Conservation (phyloP, 176 grass and related monocot genomes). For the Oryza meyeriana region DNA sequence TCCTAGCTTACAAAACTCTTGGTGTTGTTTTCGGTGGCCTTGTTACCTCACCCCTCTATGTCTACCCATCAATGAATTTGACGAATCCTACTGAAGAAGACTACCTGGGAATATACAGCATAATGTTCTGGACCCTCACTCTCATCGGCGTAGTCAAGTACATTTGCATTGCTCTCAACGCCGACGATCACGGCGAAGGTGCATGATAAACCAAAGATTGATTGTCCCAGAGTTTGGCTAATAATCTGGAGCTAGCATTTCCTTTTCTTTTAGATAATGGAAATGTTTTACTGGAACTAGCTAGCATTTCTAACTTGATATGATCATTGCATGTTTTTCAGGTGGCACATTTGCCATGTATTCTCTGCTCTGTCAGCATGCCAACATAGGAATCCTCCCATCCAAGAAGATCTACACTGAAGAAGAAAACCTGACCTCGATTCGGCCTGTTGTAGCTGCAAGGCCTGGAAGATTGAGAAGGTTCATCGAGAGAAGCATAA, state of each 20-base stretch:
- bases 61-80: slow-evolving; percentile 60
- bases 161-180: slow-evolving; percentile 54
- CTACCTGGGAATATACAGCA: slow-evolving; percentile 61
- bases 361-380: slow-evolving; percentile 50
- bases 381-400: slow-evolving; percentile 54
- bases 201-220: neutral
- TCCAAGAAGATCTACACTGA: slow-evolving; percentile 26
- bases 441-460: neutral
- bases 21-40: slow-evolving; percentile 59
- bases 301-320: neutral
- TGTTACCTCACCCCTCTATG: slow-evolving; percentile 56
- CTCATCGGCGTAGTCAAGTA: slow-evolving; percentile 57
- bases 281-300: no score
- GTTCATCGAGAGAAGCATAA: slow-evolving; percentile 45
- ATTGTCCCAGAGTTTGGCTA: neutral
- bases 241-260: neutral
- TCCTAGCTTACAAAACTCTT: slow-evolving; percentile 47
- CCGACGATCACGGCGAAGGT: slow-evolving; percentile 56
- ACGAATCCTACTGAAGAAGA: slow-evolving; percentile 42
- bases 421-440: neutral
- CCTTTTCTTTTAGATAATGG: no score
- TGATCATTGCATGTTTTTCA: neutral
- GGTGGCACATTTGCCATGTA: slow-evolving; percentile 53
- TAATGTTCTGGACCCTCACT: slow-evolving; percentile 64
- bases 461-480: slow-evolving; percentile 38